Evolutionary conservation across 2,329 filamentous ascomycete genomes (phyloP), one percentile per base, ranked within the genome.

Genomic region (Monilinia vaccinii-corymbosi): DNA sequence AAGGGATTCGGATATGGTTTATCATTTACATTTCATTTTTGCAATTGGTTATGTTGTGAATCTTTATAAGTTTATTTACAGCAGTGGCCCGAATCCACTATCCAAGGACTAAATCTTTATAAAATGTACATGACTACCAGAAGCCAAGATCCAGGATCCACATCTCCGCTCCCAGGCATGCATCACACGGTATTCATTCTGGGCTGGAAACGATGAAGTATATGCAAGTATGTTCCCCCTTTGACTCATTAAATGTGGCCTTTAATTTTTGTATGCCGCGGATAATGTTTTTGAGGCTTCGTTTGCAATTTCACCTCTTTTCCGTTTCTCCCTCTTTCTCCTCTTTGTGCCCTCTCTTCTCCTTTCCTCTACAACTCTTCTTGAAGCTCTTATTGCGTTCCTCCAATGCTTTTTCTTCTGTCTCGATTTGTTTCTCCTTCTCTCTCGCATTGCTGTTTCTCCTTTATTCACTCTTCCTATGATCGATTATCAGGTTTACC

Each of bases 401-500:
- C 45, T 44, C 28, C 21, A 21, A 49, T 21, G 32, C 52, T 42
- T 49, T 36, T 14, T 13, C n/a, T 21, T 57, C 36, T 1, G 11
- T 50, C 9, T 49, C 25, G 8, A 11, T 36, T 16, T 49, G 21
- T n/a, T 50, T 48, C 11, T 28, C 25, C 44, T 50, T 60, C 21
- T 13, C 36, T 38, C 18, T 40, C 28, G 58, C 45, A 16, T 28
- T n/a, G 18, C 16, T n/a, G 2, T 57, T 49, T 18, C 25, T 49
- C 44, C 52, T 57, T n/a, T 28, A 9, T 40, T 60, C 44, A 18
- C 42, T 56, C 28, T 57, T 28, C 28, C 28, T 34, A 42, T 60
- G 58, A 13, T 10, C 44, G 5, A 38, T 56, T 28, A 47, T 18
- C 9, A 50, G 21, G 14, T 16, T 21, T 18, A n/a, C 40, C 1